Evolutionary conservation across 441 rosid species (phyloP).

Genomic region (Pelargonium australe): DNA sequence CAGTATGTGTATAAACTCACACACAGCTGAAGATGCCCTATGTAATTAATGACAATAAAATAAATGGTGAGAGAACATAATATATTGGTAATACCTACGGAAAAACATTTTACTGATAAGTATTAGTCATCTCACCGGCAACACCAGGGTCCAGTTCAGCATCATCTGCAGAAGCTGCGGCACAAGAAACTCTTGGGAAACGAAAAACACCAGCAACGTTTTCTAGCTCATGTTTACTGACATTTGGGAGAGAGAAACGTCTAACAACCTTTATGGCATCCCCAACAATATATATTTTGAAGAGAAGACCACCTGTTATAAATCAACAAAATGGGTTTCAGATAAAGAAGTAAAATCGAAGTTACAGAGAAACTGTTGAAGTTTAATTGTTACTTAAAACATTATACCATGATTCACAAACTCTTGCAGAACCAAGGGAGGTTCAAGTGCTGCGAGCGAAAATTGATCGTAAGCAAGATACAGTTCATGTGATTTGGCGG

Average conservation of each 20-base stretch:
- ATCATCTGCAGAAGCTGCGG: constrained; percentile 86
- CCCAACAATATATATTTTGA: constrained; percentile 61
- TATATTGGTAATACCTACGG: not conserved
- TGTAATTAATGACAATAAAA: too few species aligned
- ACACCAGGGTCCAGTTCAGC: constrained; percentile 72
- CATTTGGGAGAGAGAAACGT: constrained; percentile 60
- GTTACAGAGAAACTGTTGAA: not conserved
- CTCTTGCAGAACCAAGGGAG: constrained; percentile 60
- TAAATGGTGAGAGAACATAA: too few species aligned
- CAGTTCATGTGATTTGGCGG: constrained; percentile 57
- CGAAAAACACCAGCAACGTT: constrained; percentile 58
- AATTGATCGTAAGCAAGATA: constrained; percentile 54
- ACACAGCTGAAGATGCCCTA: not conserved
- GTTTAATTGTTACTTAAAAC: constrained; percentile 1
- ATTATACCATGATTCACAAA: constrained; percentile 63
- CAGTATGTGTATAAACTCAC: not conserved
- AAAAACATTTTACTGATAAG: not conserved
- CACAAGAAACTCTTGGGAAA: constrained; percentile 85
- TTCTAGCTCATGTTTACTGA: constrained; percentile 43
- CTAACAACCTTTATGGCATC: constrained; percentile 56
- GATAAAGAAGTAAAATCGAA: not conserved
- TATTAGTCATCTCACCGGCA: not conserved
- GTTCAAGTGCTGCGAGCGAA: constrained; percentile 54
- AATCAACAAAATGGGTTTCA: not conserved
- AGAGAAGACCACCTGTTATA: constrained; percentile 52